These are phyloP conservation scores for Zoysia pacifica DNA, from an alignment of 176 grass and related monocot species.

Conservation along the genomic window DNA sequence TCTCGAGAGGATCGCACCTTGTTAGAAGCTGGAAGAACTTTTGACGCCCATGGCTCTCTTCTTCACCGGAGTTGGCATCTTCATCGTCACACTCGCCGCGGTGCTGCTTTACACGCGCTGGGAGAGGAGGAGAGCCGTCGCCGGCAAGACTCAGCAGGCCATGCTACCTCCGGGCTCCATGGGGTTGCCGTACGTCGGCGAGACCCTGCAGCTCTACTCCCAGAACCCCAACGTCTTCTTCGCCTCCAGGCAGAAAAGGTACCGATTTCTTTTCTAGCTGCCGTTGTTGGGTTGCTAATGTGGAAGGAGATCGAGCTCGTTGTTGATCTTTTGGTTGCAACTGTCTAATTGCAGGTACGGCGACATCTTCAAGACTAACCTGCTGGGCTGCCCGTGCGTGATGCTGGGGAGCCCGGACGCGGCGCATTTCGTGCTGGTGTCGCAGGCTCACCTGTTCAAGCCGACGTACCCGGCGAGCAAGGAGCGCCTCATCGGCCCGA, in stretches of 20 bases:
- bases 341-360: slow-evolving; percentile 46
- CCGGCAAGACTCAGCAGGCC: not conserved
- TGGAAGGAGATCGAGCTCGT: not conserved
- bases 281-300: not conserved
- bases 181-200: slow-evolving; percentile 59
- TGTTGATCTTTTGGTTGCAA: not conserved
- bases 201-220: slow-evolving; percentile 68
- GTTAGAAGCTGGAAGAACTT: not conserved
- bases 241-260: slow-evolving; percentile 53
- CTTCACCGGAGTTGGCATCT: not conserved
- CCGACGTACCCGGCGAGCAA: slow-evolving; percentile 78
- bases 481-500: slow-evolving; percentile 59
- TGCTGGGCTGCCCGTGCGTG: slow-evolving; percentile 72
- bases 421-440: slow-evolving; percentile 60
- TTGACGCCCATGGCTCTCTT: slow-evolving; percentile 29
- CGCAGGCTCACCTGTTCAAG: slow-evolving; percentile 58
- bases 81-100: not conserved
- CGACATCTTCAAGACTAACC: slow-evolving; percentile 61
- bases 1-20: slow-evolving; percentile 32
- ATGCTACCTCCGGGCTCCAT: slow-evolving; percentile 57
- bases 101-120: not conserved
- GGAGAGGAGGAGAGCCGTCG: not conserved
- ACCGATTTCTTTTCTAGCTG: not conserved
- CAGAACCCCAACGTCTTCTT: slow-evolving; percentile 58
- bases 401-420: slow-evolving; percentile 68